Evolutionary conservation across 192 early-diverging fungal genomes (phyloP), one percentile per base, ranked within the genome.

Genomic region (Coemansia sp.): DNA sequence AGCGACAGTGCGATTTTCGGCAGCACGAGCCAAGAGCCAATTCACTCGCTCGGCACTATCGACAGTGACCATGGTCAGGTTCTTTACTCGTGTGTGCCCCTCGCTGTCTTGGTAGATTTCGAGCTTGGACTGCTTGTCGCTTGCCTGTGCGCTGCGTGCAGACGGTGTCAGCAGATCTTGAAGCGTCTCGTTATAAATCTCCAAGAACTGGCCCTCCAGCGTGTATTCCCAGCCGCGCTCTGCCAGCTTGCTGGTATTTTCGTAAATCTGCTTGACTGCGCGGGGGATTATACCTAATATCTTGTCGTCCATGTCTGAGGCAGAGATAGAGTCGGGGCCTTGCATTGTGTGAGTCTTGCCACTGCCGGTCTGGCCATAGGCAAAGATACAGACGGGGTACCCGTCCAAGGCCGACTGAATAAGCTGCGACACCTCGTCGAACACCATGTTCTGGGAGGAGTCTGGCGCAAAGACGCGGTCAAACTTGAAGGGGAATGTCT

Each of bases 311-410:
- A 64, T 61, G 18, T 39, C 59, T 4, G 46, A 37, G 34, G 71
- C 64, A 3, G 66, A 46, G 16, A 73, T 67, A 31, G 76, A 60
- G 42, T 80, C 65, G 0, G 86, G 82, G 31, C 91, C 91, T 67
- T 90, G 85, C 91, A 93, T 93, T 1, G 92, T 93, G 59, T 89
- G 87, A 1, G 92, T 92, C 76, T 96, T 98, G 39, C 95, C 95
- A 60, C 88, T 89, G 1, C 95, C 95, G 1, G 96, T 99, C 84
- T 99, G 96, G 0, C 96, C 96, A 68, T 98, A 98, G 0, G 95
- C 95, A 85, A 99, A 99, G 37, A 99, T 96, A 69, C 94, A 95
- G 9, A 96, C 94, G 60, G 97, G 95, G 70, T 95, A 97, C 3
- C 96, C 96, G 64, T 99, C 97, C 37, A 99, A 66, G 0, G 94